Percentiles rank a stretch among this genome's conserved stretches.
These are phyloP conservation scores for Alternaria sp. DNA, from an alignment of 2,329 filamentous ascomycete genomes.

Conservation along the genomic window DNA sequence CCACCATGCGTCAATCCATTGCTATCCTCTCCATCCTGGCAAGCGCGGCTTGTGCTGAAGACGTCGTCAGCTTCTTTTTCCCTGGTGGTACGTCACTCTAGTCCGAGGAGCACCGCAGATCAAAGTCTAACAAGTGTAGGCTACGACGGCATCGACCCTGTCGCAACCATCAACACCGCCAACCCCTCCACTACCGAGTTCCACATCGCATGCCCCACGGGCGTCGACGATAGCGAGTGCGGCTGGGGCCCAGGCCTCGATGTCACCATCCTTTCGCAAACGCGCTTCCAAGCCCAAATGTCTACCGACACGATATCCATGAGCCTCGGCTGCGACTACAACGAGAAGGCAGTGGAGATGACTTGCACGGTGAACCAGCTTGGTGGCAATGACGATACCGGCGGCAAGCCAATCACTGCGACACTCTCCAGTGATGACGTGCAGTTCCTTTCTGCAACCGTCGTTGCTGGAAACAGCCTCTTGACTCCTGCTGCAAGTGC, in stretches of 20 bases:
- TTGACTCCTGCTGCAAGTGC: constrained; percentile 18
- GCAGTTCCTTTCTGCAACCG: constrained; percentile 26
- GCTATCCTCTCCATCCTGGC: constrained; percentile 25
- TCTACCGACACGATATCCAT: constrained; percentile 21
- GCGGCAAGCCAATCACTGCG: constrained; percentile 16
- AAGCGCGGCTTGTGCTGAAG: constrained; percentile 21
- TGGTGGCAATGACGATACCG: constrained; percentile 18
- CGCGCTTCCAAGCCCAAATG: constrained; percentile 30
- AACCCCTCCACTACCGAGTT: constrained; percentile 31
- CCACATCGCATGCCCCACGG: constrained; percentile 30
- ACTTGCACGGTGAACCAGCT: constrained; percentile 32
- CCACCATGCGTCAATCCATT: constrained; percentile 31
- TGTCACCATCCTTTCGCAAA: constrained; percentile 26
- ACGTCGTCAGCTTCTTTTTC: constrained; percentile 28
- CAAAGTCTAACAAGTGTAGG: constrained; percentile 7
- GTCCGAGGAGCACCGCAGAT: neutral
- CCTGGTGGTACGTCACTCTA: constrained; percentile 24
- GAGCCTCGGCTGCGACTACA: constrained; percentile 35
- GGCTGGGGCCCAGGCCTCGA: constrained; percentile 31
- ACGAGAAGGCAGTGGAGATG: constrained; percentile 28
- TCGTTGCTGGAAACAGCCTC: constrained; percentile 31
- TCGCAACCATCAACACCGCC: constrained; percentile 30
- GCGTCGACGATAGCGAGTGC: constrained; percentile 26
- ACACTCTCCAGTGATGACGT: constrained; percentile 25
- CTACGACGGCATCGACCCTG: constrained; percentile 25